phyloP scores from a whole-genome alignment of 495 filamentous ascomycete species.

The Alectoria sarmentosa region DNA sequence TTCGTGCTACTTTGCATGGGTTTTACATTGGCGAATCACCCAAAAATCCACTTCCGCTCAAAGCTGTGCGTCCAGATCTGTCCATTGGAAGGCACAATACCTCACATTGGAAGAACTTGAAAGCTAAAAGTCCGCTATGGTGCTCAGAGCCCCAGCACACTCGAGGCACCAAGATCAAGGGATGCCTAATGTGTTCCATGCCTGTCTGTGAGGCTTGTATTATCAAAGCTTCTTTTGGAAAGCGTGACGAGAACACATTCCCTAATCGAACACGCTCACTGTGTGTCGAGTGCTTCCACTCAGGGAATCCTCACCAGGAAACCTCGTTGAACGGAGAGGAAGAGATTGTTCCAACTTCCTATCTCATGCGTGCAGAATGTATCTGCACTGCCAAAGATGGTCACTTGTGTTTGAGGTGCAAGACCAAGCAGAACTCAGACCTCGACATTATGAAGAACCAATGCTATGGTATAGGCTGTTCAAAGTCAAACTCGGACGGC shows the following conservation, averaged over 20 bases:
- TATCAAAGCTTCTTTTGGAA: slow-evolving; percentile 26
- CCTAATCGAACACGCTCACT: slow-evolving; percentile 23
- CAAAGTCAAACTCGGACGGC: slow-evolving; percentile 5
- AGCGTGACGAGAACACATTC: slow-evolving; percentile 25
- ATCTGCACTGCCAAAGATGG: slow-evolving; percentile 28
- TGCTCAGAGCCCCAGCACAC: slow-evolving; percentile 26
- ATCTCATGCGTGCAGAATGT: slow-evolving; percentile 15
- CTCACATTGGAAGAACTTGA: slow-evolving; percentile 25
- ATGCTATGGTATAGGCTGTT: slow-evolving; percentile 26
- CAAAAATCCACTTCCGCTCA: too few species aligned
- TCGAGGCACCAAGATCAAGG: slow-evolving; percentile 17
- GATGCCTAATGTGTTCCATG: slow-evolving; percentile 28
- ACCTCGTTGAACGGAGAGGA: background rate
- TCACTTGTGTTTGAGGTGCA: slow-evolving; percentile 27
- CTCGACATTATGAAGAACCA: background rate
- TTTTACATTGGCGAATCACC: slow-evolving; percentile 6
- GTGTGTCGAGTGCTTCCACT: slow-evolving; percentile 23
- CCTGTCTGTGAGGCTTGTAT: slow-evolving; percentile 30
- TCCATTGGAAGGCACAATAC: slow-evolving; percentile 25
- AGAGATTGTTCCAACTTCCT: slow-evolving; percentile 7
- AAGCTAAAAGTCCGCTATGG: slow-evolving; percentile 19
- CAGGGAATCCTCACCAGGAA: slow-evolving; percentile 20
- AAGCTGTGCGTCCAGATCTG: slow-evolving; percentile 10
- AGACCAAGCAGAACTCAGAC: slow-evolving; percentile 24
- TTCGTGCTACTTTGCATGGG: slow-evolving; percentile 27